Percentiles rank a stretch among this genome's conserved stretches.
phyloP scores from a whole-genome alignment of 2,329 filamentous ascomycete species.

The Calonectria hawksworthii region DNA sequence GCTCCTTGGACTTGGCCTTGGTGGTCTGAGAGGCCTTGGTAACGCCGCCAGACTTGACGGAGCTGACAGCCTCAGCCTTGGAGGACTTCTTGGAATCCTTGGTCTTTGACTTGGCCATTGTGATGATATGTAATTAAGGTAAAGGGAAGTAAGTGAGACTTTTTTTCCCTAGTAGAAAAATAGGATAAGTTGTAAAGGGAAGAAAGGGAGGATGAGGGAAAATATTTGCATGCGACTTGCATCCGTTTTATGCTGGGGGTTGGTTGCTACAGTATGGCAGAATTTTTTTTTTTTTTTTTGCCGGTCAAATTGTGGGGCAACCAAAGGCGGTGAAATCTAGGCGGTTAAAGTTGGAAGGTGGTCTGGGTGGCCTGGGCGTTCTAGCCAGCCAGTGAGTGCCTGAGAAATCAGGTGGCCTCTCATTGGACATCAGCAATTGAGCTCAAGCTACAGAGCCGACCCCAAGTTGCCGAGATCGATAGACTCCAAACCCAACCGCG shows the following conservation, averaged over 20 bases:
- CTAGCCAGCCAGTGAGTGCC: slow-evolving; percentile 38
- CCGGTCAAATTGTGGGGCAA: slow-evolving; percentile 51
- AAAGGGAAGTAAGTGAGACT: slow-evolving; percentile 23
- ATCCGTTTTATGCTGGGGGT: slow-evolving; percentile 42
- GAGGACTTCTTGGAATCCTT: slow-evolving; percentile 65
- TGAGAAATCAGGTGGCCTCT: slow-evolving; percentile 47
- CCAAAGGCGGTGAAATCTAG: slow-evolving; percentile 52
- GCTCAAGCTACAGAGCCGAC: slow-evolving; percentile 43
- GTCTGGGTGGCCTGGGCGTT: slow-evolving; percentile 39
- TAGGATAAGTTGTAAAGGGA: slow-evolving; percentile 33
- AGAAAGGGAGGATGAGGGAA: slow-evolving; percentile 37
- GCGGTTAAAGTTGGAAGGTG: slow-evolving; percentile 23
- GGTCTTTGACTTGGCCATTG: slow-evolving; percentile 78
- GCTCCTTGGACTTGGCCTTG: slow-evolving; percentile 77
- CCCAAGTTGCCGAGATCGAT: slow-evolving; percentile 44
- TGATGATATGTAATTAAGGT: slow-evolving; percentile 48
- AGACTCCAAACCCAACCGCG: slow-evolving; percentile 34
- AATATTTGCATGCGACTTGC: slow-evolving; percentile 28
- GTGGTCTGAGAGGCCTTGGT: slow-evolving; percentile 76
- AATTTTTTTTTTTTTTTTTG: slow-evolving; percentile 48
- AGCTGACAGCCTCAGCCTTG: slow-evolving; percentile 65
- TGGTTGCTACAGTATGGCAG: slow-evolving; percentile 37
- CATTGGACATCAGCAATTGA: slow-evolving; percentile 46
- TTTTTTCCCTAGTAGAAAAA: slow-evolving; percentile 18
- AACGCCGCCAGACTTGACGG: slow-evolving; percentile 76